Base-by-base conservation (phyloP, 306 rosid species). In the Rubus idaeus region DNA sequence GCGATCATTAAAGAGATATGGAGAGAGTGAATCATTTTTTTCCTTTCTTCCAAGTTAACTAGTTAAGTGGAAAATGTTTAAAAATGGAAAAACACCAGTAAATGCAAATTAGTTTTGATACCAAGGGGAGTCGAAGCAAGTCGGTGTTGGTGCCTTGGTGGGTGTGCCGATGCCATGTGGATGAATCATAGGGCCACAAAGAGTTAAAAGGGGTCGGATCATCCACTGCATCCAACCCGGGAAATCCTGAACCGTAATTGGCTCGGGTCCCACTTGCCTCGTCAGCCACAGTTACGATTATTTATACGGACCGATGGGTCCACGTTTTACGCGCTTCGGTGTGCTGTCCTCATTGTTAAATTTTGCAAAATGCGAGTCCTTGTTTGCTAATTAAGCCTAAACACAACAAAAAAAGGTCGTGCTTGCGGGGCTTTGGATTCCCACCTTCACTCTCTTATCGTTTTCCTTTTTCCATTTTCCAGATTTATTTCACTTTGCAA, bases 61-160 rank as follows among this genome's bases (percentile, higher is more conserved):
- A 55, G 26, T 55, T n/a, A 2, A 56, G 65, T 26, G 26, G 39
- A 23, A 20, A 26, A 11, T 35, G 13, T 26, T 40, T 11, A 61
- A 61, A 30, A 26, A 11, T 61, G 41, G 37, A 57, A 57, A 57
- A 57, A 21, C 63, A 57, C 37, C 9, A 26, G 18, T 11, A 61
- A 61, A 61, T 61, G 66, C 66, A 26, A 61, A 21, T 23, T 18
- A 55, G 39, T 40, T 73, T 55, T 56, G 41, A 20, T 21, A 20
- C 64, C 39, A 18, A 55, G 14, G 2, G 46, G 46, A 42, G 46
- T 42, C 46, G 8, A 42, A 30, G 35, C 35, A 30, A 13, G 57
- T 45, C 13, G 69, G 68, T 45, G n/a, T 73, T 8, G 26, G n/a
- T n/a, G n/a, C n/a, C n/a, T n/a, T n/a, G n/a, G 68, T 73, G 56